These are phyloP conservation scores for Fusarium sp. DNA, from an alignment of 2,329 filamentous ascomycete genomes.

Conservation along the genomic window DNA sequence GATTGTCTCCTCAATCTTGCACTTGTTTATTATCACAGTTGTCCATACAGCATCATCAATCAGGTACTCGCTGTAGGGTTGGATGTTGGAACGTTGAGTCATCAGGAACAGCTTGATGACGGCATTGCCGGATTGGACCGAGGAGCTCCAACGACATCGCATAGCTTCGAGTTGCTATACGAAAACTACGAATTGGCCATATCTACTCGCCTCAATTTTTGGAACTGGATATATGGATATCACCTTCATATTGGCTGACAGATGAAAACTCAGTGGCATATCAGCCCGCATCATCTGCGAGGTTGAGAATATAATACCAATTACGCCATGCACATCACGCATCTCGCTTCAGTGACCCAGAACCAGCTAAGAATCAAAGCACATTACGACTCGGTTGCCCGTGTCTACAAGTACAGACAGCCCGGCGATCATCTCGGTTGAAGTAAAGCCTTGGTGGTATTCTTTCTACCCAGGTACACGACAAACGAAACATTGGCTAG, in stretches of 20 bases:
- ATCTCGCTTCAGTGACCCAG: slow-evolving; percentile 9
- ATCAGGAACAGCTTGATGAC: slow-evolving; percentile 12
- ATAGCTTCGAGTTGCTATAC: neutral
- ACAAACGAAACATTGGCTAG: slow-evolving; percentile 44
- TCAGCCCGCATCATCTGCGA: neutral
- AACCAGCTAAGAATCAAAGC: slow-evolving; percentile 21
- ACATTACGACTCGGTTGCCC: slow-evolving; percentile 42
- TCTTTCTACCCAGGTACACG: slow-evolving; percentile 40
- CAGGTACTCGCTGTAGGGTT: neutral
- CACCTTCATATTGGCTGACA: neutral
- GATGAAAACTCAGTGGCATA: neutral
- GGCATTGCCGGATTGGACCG: slow-evolving; percentile 21
- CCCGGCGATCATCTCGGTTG: slow-evolving; percentile 40
- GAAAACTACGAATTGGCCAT: neutral
- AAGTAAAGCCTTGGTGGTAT: slow-evolving; percentile 40
- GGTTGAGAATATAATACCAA: neutral
- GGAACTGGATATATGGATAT: neutral
- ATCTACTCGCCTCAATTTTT: neutral
- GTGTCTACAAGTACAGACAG: slow-evolving; percentile 46
- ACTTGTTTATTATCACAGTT: neutral
- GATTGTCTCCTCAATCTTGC: too few species aligned
- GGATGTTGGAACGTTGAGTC: slow-evolving; percentile 1
- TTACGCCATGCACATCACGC: slow-evolving; percentile 8
- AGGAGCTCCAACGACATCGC: slow-evolving; percentile 2
- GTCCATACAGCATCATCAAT: neutral